Percentiles rank a stretch among this genome's conserved stretches.
phyloP scores from a whole-genome alignment of 768 basidiomycete genomes.

The Rhizopogon rudus region DNA sequence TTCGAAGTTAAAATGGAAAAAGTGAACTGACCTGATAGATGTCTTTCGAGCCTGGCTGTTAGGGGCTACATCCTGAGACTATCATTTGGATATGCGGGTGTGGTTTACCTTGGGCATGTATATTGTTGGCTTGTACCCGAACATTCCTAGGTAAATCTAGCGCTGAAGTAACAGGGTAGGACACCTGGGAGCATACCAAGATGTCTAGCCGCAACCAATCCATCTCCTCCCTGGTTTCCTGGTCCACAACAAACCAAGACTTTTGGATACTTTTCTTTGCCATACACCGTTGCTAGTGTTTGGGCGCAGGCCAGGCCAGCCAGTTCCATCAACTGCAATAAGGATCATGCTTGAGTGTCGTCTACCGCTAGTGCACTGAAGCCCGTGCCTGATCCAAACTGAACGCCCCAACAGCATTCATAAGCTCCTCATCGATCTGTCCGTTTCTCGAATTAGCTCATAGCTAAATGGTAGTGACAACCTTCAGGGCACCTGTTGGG shows the following conservation, averaged over 20 bases:
- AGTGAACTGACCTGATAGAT: conserved; percentile 65
- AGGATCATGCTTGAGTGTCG: not conserved
- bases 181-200: conserved; percentile 48
- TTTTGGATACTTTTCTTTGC: conserved; percentile 57
- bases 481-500: conserved; percentile 56
- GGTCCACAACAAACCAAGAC: conserved; percentile 97
- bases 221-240: conserved; percentile 97
- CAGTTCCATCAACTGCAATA: conserved; percentile 83
- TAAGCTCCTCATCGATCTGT: conserved; percentile 93
- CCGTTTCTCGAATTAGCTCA: not conserved
- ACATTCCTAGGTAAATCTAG: conserved; percentile 57
- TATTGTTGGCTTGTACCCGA: conserved; percentile 84
- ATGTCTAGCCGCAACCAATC: conserved; percentile 93
- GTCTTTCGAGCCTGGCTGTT: conserved; percentile 87
- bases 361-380: not conserved
- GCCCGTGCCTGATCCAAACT: conserved; percentile 80
- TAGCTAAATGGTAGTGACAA: not conserved
- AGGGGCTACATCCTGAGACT: not conserved
- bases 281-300: conserved; percentile 74
- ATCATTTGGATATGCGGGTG: not conserved
- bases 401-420: conserved; percentile 85
- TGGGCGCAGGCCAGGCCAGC: conserved; percentile 95
- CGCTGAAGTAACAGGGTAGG: not conserved
- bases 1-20: not conserved
- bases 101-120: conserved; percentile 85